These are phyloP conservation scores for Leccinum longicurvipes DNA, from an alignment of 768 basidiomycete species.

Conservation along the genomic window DNA sequence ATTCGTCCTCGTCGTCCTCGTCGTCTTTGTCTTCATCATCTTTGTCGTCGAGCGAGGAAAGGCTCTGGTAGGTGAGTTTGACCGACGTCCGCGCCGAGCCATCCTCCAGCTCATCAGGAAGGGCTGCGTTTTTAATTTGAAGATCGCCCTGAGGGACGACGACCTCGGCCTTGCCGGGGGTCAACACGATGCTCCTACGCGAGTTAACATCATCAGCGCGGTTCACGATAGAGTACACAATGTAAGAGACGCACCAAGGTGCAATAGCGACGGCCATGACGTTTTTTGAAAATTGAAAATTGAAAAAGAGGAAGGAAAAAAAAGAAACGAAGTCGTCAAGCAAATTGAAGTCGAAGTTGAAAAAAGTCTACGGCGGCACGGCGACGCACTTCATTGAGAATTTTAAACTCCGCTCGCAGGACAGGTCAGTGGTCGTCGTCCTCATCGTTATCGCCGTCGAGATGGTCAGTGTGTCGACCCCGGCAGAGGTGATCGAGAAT, in stretches of 20 bases:
- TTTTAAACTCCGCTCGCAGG: conserved; percentile 46
- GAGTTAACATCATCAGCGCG: conserved; percentile 1
- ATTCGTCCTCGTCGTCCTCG: conserved; percentile 32
- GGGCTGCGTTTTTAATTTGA: conserved; percentile 77
- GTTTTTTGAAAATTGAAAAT: conserved; percentile 6
- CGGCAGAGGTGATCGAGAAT: too few relatives aligned
- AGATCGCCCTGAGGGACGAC: conserved; percentile 65
- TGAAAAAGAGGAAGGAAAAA: neutral
- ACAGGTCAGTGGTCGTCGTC: too few relatives aligned
- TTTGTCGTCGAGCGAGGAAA: conserved; percentile 34
- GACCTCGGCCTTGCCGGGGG: conserved; percentile 54
- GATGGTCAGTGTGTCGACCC: too few relatives aligned
- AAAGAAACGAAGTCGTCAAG: conserved; percentile 1
- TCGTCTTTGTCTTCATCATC: conserved; percentile 46
- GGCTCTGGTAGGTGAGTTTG: conserved; percentile 57
- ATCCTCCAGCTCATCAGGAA: conserved; percentile 71
- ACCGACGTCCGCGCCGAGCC: conserved; percentile 57
- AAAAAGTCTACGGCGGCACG: neutral
- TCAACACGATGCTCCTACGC: conserved; percentile 58
- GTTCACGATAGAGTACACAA: neutral
- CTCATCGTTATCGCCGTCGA: too few relatives aligned
- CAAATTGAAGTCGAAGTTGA: neutral
- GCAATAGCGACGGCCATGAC: conserved; percentile 62
- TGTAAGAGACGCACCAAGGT: conserved; percentile 50
- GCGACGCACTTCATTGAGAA: neutral